These are phyloP conservation scores for Aspergillus jensenii DNA, from an alignment of 2,329 filamentous ascomycete genomes.

Conservation along the genomic window DNA sequence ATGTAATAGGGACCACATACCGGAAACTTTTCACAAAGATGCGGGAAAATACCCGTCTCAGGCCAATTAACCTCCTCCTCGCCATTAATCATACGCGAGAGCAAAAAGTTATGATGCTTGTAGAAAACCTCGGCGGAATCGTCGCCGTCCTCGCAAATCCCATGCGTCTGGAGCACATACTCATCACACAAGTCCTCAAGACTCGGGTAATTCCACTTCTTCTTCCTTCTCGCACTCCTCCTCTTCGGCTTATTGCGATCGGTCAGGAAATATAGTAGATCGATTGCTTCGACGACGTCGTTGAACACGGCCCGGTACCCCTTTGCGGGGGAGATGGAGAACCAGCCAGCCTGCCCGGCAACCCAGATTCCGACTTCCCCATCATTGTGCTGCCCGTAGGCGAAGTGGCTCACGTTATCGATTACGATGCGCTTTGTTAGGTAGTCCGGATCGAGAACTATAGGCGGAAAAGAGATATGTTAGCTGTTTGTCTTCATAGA, in stretches of 20 bases:
- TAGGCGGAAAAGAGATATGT: background rate
- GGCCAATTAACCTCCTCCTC: conserved; percentile 47
- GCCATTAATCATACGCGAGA: conserved; percentile 48
- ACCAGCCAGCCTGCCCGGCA: conserved; percentile 63
- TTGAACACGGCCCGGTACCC: conserved; percentile 55
- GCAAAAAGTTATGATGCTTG: conserved; percentile 46
- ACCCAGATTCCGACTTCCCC: conserved; percentile 61
- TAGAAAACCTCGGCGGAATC: conserved; percentile 49
- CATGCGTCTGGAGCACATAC: conserved; percentile 45
- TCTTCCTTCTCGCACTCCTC: conserved; percentile 23
- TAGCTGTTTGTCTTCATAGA: background rate
- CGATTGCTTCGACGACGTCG: conserved; percentile 59
- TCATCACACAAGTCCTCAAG: conserved; percentile 42
- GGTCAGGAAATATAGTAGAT: conserved; percentile 61
- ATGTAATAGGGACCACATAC: conserved; percentile 26
- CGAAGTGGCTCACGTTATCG: conserved; percentile 50
- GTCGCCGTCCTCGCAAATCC: conserved; percentile 44
- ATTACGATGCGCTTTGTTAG: conserved; percentile 46
- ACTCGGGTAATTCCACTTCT: conserved; percentile 32
- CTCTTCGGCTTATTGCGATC: conserved; percentile 53
- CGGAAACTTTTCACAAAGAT: conserved; percentile 44
- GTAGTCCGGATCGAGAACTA: conserved; percentile 41
- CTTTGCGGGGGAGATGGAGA: conserved; percentile 54
- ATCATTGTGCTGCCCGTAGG: conserved; percentile 54
- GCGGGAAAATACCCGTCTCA: conserved; percentile 43